These are phyloP conservation scores for Artemisia annua DNA, from an alignment of 129 eudicot genomes.

Conservation along the genomic window DNA sequence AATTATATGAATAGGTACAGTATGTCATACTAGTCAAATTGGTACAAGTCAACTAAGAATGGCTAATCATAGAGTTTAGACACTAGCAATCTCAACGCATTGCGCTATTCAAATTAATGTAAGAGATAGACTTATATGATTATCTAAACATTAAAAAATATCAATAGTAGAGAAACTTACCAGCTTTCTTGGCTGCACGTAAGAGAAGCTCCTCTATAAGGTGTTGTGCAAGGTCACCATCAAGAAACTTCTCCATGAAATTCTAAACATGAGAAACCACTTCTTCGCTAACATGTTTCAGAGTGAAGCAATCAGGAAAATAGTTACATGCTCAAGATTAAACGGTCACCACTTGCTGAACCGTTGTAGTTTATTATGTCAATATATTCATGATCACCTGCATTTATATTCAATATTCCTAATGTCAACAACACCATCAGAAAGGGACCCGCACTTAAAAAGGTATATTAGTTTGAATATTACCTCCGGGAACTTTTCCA, in stretches of 20 bases:
- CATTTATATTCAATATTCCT: conserved; percentile 8
- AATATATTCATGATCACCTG: conserved; percentile 91
- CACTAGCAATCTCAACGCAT: no score
- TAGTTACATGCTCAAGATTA: conserved; percentile 27
- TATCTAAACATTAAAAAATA: neutral
- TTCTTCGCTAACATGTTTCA: conserved; percentile 26
- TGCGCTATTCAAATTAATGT: neutral
- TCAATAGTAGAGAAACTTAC: conserved; percentile 30
- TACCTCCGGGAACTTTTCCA: conserved; percentile 96
- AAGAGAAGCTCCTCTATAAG: conserved; percentile 88
- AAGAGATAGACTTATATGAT: neutral
- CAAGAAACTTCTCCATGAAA: conserved; percentile 86
- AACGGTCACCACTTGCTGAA: conserved; percentile 51
- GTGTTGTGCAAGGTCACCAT: conserved; percentile 97
- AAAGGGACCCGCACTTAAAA: neutral
- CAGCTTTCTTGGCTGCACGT: conserved; percentile 98
- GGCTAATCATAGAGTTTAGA: no score
- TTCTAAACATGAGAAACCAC: conserved; percentile 75
- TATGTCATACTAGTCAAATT: no score
- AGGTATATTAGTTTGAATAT: neutral
- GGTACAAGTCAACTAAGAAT: no score
- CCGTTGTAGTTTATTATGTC: conserved; percentile 55
- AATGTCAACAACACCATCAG: conserved; percentile 2
- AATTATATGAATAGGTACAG: no score
- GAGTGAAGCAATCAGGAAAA: no score